Evolutionary conservation across 1,284 basidiomycete genomes (phyloP).

Genomic region (Sanguinoderma infundibulare): DNA sequence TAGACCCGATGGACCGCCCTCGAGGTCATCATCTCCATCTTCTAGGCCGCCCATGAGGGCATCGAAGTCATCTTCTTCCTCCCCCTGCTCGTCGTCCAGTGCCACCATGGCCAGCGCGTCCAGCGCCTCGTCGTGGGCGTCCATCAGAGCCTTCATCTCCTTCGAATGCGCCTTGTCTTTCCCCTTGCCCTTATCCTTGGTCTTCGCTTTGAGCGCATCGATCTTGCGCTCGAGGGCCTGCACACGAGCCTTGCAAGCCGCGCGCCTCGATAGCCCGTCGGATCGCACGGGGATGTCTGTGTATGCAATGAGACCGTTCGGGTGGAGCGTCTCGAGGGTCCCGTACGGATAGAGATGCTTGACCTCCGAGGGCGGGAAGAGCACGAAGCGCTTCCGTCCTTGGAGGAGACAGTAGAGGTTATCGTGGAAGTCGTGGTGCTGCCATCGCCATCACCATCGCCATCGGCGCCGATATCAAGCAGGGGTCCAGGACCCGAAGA

Average conservation of each 20-base stretch:
- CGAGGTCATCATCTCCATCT: constrained; percentile 12
- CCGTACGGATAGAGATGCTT: constrained; percentile 35
- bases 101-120: constrained; percentile 33
- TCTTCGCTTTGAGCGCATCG: constrained; percentile 24
- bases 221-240: constrained; percentile 33
- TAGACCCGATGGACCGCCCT: neutral
- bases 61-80: constrained; percentile 30
- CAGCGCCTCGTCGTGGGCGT: constrained; percentile 31
- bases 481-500: neutral
- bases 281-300: constrained; percentile 32
- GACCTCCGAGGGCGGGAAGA: constrained; percentile 35
- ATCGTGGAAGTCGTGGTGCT: constrained; percentile 43
- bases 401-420: constrained; percentile 39
- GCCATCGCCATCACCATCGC: neutral
- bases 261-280: constrained; percentile 34
- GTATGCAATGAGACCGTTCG: constrained; percentile 39
- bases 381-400: constrained; percentile 39
- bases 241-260: constrained; percentile 32
- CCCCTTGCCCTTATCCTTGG: constrained; percentile 29
- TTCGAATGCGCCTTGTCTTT: constrained; percentile 29
- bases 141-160: constrained; percentile 29
- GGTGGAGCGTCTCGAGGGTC: constrained; percentile 29
- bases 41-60: constrained; percentile 23
- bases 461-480: no score
- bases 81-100: constrained; percentile 31